Base-by-base conservation (phyloP, 768 basidiomycete species). In the Auriscalpium microsporum region DNA sequence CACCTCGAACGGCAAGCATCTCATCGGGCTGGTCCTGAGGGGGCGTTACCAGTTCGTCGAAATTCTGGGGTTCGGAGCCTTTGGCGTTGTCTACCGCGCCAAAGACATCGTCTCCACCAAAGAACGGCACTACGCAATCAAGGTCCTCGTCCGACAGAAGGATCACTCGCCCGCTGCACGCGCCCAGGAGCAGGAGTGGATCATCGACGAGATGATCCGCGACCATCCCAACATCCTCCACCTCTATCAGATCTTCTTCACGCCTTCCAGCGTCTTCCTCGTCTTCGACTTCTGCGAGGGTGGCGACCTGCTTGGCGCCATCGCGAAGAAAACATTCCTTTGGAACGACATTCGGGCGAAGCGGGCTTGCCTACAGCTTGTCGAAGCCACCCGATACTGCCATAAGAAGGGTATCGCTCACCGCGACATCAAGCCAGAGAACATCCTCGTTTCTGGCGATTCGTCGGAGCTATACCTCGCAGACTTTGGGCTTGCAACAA, bases 341-440 rank as follows among this genome's bases (percentile, higher is more conserved):
- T 72, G 74, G 50, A 66, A 78, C 60, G 73, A 77, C 65, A 62
- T 57, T 9, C 67, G 77, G 55, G 74, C 79, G 63, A 72, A 70
- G 50, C 53, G 62, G 19, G 74, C 75, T 48, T 81, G 78, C 64
- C 60, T 75, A 13, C 78, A 79, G 58, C 72, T 80, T 58, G 52
- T 79, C 60, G 75, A 77, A 58, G 73, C 77, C 5, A 73, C 79
- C 59, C 69, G 73, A 48, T 71, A 73, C 61, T 75, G 74, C 59
- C 78, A 80, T 61, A 60, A 65, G 21, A 62, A 69, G 38, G 72
- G 73, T 19, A 73, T 80, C 62, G 75, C 68, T 60, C 78, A 79
- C 58, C 75, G 78, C 34, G 78, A 79, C 60, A 67, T 80, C 49
- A 80, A 79, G 64, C 78, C 78, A 0, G 78, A 80, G 62, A 75